These are phyloP conservation scores for Fusarium nematophilum DNA, from an alignment of 2,329 filamentous ascomycete species.

Conservation along the genomic window DNA sequence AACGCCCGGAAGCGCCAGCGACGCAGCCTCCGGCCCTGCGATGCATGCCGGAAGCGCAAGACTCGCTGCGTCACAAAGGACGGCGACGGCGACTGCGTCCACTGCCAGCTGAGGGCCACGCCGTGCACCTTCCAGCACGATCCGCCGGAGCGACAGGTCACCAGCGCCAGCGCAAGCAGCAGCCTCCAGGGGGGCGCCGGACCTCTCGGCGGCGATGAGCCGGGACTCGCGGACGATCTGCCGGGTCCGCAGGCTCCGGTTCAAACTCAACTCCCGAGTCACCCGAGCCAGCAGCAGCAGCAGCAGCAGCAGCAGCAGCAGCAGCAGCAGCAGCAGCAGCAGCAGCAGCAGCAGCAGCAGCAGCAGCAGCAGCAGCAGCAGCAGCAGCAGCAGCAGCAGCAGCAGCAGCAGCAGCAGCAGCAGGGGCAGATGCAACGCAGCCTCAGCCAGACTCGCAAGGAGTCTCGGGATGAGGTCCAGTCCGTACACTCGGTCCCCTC, in stretches of 20 bases:
- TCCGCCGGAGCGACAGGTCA: conserved; percentile 42
- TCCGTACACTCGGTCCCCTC: conserved; percentile 39
- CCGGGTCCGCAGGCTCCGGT: conserved; percentile 1
- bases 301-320: no score
- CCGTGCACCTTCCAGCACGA: conserved; percentile 47
- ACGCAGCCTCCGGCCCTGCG: conserved; percentile 46
- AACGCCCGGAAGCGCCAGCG: conserved; percentile 45
- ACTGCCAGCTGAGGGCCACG: conserved; percentile 44
- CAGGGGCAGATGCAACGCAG: conserved; percentile 16
- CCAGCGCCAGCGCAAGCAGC: conserved; percentile 28
- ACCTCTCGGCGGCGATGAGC: conserved; percentile 34
- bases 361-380: no score
- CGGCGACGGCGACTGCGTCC: conserved; percentile 44
- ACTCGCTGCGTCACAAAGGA: conserved; percentile 48
- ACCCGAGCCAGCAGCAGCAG: background rate
- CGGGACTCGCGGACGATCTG: conserved; percentile 19
- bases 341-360: no score
- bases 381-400: no score
- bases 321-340: no score
- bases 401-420: no score
- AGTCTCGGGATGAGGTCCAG: conserved; percentile 40
- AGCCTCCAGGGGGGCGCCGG: conserved; percentile 21
- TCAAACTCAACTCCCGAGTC: conserved; percentile 5
- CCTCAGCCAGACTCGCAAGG: conserved; percentile 33
- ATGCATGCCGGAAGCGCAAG: conserved; percentile 49